Percentiles rank a stretch among this genome's conserved stretches.
These are phyloP conservation scores for Syzygium jambos DNA, from an alignment of 345 rosid genomes.

Conservation along the genomic window DNA sequence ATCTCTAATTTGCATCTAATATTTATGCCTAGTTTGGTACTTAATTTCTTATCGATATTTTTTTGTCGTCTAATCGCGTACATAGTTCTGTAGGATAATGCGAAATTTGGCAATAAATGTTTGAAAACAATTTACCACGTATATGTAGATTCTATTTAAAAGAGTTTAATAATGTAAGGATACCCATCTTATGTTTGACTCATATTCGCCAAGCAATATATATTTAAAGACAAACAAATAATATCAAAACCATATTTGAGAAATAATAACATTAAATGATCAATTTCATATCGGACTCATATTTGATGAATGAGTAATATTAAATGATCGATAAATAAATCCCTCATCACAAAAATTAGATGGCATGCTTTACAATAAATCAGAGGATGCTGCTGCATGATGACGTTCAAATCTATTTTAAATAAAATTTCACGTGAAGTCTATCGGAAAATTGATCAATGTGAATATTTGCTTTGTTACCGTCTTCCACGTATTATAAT, in stretches of 20 bases:
- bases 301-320: not conserved
- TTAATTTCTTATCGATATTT: not conserved
- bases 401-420: not conserved
- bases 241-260: not conserved
- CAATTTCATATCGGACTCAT: rapidly evolving
- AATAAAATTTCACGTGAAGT: not conserved
- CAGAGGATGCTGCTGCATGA: not conserved
- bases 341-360: not conserved
- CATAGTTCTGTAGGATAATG: not conserved
- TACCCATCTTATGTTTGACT: not conserved
- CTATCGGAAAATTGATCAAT: not conserved
- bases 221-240: not conserved
- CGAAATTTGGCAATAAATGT: not conserved
- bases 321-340: not conserved
- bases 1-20: not conserved
- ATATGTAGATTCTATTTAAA: not conserved
- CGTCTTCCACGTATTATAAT: not conserved
- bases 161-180: not conserved
- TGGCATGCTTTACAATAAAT: not conserved
- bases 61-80: not conserved
- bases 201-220: not conserved
- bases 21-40: not conserved
- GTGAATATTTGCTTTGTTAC: not conserved
- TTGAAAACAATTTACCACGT: not conserved
- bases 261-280: not conserved